These are phyloP conservation scores for Plasmopara viticola DNA, from an alignment of 352 stramenopile genomes.

Conservation along the genomic window DNA sequence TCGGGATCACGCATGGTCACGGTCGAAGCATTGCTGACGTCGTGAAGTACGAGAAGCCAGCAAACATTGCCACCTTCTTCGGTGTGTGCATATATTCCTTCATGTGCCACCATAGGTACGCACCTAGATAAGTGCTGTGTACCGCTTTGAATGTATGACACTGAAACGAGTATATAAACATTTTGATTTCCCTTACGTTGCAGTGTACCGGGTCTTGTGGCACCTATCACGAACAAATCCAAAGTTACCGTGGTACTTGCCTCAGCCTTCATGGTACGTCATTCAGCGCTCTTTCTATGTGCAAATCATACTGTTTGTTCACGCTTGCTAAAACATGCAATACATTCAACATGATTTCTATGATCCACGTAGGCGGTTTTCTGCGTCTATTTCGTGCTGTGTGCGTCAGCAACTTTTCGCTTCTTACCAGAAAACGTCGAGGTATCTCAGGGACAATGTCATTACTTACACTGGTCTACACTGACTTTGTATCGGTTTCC, in stretches of 20 bases:
- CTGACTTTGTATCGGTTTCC: slow-evolving; percentile 13
- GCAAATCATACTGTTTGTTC: neutral
- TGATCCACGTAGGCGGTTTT: slow-evolving; percentile 48
- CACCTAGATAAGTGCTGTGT: neutral
- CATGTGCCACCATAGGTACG: slow-evolving; percentile 87
- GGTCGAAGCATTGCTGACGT: slow-evolving; percentile 59
- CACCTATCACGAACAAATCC: slow-evolving; percentile 76
- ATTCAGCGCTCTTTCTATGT: slow-evolving; percentile 1
- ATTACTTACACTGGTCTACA: slow-evolving; percentile 6
- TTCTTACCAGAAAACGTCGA: slow-evolving; percentile 76
- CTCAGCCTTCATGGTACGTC: slow-evolving; percentile 59
- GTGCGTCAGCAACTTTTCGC: slow-evolving; percentile 68
- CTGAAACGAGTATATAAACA: neutral
- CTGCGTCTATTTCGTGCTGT: slow-evolving; percentile 75
- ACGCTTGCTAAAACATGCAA: neutral
- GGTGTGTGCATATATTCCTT: slow-evolving; percentile 88
- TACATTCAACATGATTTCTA: neutral
- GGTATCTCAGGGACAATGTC: slow-evolving; percentile 27
- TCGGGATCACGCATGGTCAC: slow-evolving; percentile 63
- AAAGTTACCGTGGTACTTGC: slow-evolving; percentile 60
- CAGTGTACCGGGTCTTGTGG: slow-evolving; percentile 77
- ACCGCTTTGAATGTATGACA: neutral
- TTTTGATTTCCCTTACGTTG: neutral
- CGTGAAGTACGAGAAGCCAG: slow-evolving; percentile 61
- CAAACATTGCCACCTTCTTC: slow-evolving; percentile 77